These are phyloP conservation scores for Aspergillus japonicus DNA, from an alignment of 2,329 filamentous ascomycete genomes.

Conservation along the genomic window DNA sequence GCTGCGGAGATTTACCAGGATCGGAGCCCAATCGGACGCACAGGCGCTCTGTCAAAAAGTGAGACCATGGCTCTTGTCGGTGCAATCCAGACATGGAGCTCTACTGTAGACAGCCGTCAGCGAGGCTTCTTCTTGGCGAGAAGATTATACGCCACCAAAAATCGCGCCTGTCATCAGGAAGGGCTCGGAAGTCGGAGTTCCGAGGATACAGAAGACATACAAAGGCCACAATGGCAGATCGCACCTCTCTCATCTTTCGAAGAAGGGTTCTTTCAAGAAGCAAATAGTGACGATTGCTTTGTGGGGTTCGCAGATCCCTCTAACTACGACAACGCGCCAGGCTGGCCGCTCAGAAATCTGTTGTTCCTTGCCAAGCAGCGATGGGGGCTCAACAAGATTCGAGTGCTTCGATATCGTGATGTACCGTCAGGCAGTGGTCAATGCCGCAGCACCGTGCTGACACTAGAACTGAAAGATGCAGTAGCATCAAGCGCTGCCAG, in stretches of 20 bases:
- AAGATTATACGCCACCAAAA: slow-evolving; percentile 51
- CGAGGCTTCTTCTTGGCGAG: slow-evolving; percentile 97
- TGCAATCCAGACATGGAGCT: slow-evolving; percentile 81
- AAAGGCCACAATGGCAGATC: slow-evolving; percentile 64
- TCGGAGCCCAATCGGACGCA: slow-evolving; percentile 9
- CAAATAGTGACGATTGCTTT: slow-evolving; percentile 71
- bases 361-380: slow-evolving; percentile 79
- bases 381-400: slow-evolving; percentile 72
- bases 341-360: slow-evolving; percentile 90
- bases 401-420: slow-evolving; percentile 89
- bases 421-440: slow-evolving; percentile 74
- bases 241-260: slow-evolving; percentile 76
- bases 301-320: slow-evolving; percentile 91
- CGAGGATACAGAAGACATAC: neutral
- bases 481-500: slow-evolving; percentile 31
- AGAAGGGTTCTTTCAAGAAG: slow-evolving; percentile 76
- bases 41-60: slow-evolving; percentile 54
- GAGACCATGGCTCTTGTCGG: slow-evolving; percentile 82
- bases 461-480: slow-evolving; percentile 48
- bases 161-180: neutral
- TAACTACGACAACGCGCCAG: slow-evolving; percentile 80
- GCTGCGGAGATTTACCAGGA: slow-evolving; percentile 20
- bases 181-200: neutral
- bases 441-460: slow-evolving; percentile 76
- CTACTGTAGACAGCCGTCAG: slow-evolving; percentile 75